phyloP scores from a whole-genome alignment of 768 basidiomycete species.

The Rhodotorula graminis region DNA sequence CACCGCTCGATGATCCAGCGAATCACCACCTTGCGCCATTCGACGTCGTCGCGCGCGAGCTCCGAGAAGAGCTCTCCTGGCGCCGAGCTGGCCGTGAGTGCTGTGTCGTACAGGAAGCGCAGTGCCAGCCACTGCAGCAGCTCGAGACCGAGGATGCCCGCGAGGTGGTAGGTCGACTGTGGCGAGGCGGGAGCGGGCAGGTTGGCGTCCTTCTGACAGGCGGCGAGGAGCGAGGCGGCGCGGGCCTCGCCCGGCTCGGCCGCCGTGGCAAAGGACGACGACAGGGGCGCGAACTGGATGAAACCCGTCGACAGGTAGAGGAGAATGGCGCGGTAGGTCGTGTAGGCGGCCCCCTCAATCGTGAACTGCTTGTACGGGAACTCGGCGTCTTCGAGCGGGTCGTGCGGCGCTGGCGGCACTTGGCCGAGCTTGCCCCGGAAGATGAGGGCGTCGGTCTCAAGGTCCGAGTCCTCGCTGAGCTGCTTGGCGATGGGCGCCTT shows the following conservation, averaged over 20 bases:
- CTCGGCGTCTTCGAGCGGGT: not conserved
- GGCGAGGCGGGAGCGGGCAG: slow-evolving; percentile 3
- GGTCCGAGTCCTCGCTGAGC: slow-evolving; percentile 14
- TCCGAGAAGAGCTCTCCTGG: slow-evolving; percentile 3
- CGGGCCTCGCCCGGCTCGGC: not conserved
- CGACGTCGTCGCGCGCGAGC: not conserved
- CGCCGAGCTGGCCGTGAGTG: not conserved
- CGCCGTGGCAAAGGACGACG: not conserved
- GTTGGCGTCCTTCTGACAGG: not conserved
- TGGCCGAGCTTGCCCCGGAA: not conserved
- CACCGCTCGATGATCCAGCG: not conserved
- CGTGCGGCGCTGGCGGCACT: not conserved
- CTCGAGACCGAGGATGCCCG: not conserved
- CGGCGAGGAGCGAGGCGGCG: not conserved
- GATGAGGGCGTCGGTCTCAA: not conserved
- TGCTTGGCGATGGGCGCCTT: not conserved
- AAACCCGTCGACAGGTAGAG: not conserved
- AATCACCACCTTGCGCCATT: not conserved
- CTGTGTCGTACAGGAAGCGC: accelerated
- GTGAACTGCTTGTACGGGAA: not conserved
- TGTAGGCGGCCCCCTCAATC: not conserved
- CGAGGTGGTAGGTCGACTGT: slow-evolving; percentile 16
- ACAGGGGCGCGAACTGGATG: slow-evolving; percentile 1
- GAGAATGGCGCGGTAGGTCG: slow-evolving; percentile 10
- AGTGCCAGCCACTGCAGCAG: not conserved